Evolutionary conservation across 257 asterid genomes (phyloP), one percentile per base, ranked within the genome.

Genomic region (Knoxia roxburghii): DNA sequence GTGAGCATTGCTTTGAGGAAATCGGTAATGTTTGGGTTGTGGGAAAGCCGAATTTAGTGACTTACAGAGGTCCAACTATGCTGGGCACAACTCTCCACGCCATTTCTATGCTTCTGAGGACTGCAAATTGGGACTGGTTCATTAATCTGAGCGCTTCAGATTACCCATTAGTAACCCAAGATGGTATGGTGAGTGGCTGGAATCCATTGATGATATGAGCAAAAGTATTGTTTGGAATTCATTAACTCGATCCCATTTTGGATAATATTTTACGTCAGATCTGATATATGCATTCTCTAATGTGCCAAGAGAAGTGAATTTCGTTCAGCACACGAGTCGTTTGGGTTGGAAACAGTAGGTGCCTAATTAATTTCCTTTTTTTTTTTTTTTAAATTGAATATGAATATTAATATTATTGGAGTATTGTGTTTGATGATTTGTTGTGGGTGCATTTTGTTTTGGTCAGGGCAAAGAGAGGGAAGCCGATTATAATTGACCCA

Each of bases 51-150:
- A 91, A 82, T 70, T 61, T 91, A 78, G 95, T 91, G 0, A 91
- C 95, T 10, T 91, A 91, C 35, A 79, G 96, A 76, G 96, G 98
- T 6, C 98, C 98, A 33, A 91, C 98, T 5, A 89, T 91, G 98
- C 90, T 91, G 7, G 91, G 95, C 13, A 78, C 89, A 1, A 91
- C 98, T 17, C 87, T 91, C 11, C 96, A 91, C 62, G 95, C 89
- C 6, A 85, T 91, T 81, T 29, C 96, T 0, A 67, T 86, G 78
- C 90, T 91, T 46, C 52, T 87, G 71, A 87, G 80, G 43, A 78
- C 76, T 66, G 91, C 91, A 0, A 56, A 80, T 6, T 91, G 98
- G 98, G 98, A 91, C 73, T 91, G 98, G 98, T 91, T 91, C 69
- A 80, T 91, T 32, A 91, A 91, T 82, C 96, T 91, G 77, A 86